Conservation (phyloP, 345 rosid genomes). For the Pelargonium nanum region DNA sequence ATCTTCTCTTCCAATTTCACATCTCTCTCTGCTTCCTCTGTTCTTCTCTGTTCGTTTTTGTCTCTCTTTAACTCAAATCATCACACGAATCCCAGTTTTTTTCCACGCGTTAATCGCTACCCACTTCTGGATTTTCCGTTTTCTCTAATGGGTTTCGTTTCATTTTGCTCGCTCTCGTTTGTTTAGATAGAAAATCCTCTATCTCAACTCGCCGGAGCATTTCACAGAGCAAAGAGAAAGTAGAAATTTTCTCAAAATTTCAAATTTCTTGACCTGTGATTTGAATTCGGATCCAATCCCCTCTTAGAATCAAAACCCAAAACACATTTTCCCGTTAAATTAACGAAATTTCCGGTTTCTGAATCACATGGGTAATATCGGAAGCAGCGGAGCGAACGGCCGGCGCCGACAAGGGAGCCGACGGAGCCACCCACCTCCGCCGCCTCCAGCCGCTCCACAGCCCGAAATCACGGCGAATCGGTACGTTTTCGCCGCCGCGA, state of each 20-base stretch:
- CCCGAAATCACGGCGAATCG: constrained; percentile 22
- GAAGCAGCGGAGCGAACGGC: constrained; percentile 12
- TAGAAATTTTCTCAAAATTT: background rate
- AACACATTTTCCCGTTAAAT: too few relatives aligned
- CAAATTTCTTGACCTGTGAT: too few relatives aligned
- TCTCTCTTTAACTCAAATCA: too few relatives aligned
- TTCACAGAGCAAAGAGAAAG: background rate
- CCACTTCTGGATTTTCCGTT: background rate
- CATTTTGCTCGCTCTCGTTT: background rate
- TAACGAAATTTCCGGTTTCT: background rate
- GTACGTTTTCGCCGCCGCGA: constrained; percentile 30
- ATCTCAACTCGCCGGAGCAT: background rate
- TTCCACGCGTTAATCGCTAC: background rate
- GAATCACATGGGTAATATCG: constrained; percentile 21
- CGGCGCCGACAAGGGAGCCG: constrained; percentile 23
- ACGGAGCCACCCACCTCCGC: constrained; percentile 10
- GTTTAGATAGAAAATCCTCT: background rate
- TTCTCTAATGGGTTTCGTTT: background rate
- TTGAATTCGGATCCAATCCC: too few relatives aligned
- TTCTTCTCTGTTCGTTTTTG: too few relatives aligned
- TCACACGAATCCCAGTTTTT: too few relatives aligned
- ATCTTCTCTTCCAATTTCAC: background rate
- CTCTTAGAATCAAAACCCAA: too few relatives aligned
- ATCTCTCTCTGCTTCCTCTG: background rate
- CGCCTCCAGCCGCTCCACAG: constrained; percentile 13